phyloP scores from a whole-genome alignment of 305 asterid species.

The Fraxinus xanthoxyloides region DNA sequence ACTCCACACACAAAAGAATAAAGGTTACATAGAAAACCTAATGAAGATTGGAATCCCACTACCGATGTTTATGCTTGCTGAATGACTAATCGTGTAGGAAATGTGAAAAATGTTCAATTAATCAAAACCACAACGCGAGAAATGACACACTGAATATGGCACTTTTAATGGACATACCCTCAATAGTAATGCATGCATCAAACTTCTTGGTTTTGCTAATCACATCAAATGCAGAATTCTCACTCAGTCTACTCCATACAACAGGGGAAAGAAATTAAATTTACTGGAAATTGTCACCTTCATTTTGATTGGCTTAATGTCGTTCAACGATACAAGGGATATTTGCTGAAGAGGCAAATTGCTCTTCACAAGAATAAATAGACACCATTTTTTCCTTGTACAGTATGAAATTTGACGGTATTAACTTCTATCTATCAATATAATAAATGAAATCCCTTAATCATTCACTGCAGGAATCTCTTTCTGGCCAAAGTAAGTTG shows the following conservation, averaged over 20 bases:
- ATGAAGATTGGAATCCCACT: neutral
- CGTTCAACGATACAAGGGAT: neutral
- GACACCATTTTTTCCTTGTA: neutral
- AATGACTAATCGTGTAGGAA: neutral
- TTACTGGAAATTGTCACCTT: neutral
- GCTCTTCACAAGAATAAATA: neutral
- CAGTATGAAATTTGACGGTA: neutral
- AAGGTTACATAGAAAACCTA: neutral
- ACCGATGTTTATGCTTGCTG: neutral
- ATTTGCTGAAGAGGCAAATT: neutral
- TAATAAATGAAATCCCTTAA: neutral
- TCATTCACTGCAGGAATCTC: neutral
- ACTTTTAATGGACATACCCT: neutral
- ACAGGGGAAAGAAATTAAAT: neutral
- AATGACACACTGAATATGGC: neutral
- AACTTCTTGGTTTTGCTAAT: neutral
- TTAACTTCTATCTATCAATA: neutral
- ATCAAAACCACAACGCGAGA: neutral
- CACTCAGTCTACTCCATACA: neutral
- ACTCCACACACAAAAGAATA: neutral
- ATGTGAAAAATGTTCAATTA: neutral
- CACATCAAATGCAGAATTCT: neutral
- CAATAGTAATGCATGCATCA: neutral
- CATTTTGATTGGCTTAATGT: neutral
- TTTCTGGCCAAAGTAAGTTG: neutral